Base-by-base conservation (phyloP, 208 protist genomes). In the Leishmania turanica region DNA sequence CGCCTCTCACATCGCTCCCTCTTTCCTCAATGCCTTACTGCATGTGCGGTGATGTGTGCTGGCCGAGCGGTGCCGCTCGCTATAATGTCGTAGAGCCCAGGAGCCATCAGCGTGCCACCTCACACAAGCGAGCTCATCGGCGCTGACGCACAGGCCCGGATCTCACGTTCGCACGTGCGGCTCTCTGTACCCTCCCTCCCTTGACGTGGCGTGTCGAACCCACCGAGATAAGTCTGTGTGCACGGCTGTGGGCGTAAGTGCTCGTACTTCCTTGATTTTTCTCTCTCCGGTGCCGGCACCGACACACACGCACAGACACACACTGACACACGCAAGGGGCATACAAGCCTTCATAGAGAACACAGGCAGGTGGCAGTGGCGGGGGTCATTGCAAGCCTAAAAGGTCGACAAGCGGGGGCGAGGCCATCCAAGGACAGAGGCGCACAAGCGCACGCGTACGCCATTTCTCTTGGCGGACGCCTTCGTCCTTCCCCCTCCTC, bases 61-160 rank as follows among this genome's bases (percentile, higher is more conserved):
- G 11, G 4, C n/a, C 24, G 11, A 66, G 60, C 31, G 11, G 60
- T 37, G 60, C n/a, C 9, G 11, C 37, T 70, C 65, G 37, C 37
- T 45, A 47, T 21, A 70, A 74, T 40, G 49, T n/a, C 1, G 34
- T 27, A 15, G 4, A 31, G 40, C 40, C 6, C 40, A 31, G 42
- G 68, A 72, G 37, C 42, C 27, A 47, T 72, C 34, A 56, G 77
- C 34, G 60, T 53, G 24, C 53, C 53, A 40, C 49, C 65, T 64
- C 72, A 76, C 76, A 84, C 40, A 84, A 62, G 58, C 49, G 70
- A 19, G 53, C 8, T 15, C 65, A 80, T 19, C 17, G 31, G n/a
- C 42, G 65, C 45, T 56, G 37, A 68, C 66, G 60, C 60, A 19
- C 31, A 37, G 60, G 60, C 24, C 60, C 40, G n/a, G 13, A 66